phyloP scores from a whole-genome alignment of 116 monocot genomes.

The Iris pallida region DNA sequence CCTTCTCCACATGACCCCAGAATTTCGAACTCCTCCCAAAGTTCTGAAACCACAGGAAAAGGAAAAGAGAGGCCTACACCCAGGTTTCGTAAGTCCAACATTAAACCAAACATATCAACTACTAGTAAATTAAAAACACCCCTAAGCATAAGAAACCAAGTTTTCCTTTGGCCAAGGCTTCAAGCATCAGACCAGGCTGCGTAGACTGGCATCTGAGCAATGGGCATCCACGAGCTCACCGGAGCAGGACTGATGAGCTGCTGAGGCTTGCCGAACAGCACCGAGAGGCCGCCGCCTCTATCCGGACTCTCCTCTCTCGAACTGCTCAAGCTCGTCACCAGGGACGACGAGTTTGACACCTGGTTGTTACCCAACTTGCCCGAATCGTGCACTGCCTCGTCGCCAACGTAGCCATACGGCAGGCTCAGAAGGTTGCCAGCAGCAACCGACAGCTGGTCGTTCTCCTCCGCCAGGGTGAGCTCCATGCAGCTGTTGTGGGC shows the following conservation, averaged over 20 bases:
- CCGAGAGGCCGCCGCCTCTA: conserved; percentile 7
- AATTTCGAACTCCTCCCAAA: conserved; percentile 2
- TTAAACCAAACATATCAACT: background rate
- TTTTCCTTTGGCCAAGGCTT: conserved; percentile 7
- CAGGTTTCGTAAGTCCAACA: background rate
- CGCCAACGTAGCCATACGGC: conserved; percentile 26
- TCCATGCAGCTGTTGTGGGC: conserved; percentile 14
- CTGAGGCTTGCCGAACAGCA: conserved; percentile 27
- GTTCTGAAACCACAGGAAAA: conserved; percentile 16
- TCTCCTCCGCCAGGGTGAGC: conserved; percentile 21
- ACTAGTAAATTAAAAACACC: background rate
- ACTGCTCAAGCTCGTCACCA: conserved; percentile 60
- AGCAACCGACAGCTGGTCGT: conserved; percentile 37
- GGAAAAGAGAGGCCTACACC: conserved; percentile 7
- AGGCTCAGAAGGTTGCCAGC: conserved; percentile 11
- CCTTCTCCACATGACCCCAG: conserved; percentile 4
- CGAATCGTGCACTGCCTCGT: conserved; percentile 21
- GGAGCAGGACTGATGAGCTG: conserved; percentile 25
- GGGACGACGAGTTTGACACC: conserved; percentile 48
- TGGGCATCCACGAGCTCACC: conserved; percentile 37
- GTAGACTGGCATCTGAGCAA: conserved; percentile 71
- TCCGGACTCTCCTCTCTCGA: conserved; percentile 62
- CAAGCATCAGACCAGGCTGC: conserved; percentile 76
- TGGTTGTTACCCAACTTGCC: conserved; percentile 27
- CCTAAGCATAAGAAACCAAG: background rate